Evolutionary conservation across 2,329 filamentous ascomycete genomes (phyloP), one percentile per base, ranked within the genome.

Genomic region (Botryotinia convoluta): DNA sequence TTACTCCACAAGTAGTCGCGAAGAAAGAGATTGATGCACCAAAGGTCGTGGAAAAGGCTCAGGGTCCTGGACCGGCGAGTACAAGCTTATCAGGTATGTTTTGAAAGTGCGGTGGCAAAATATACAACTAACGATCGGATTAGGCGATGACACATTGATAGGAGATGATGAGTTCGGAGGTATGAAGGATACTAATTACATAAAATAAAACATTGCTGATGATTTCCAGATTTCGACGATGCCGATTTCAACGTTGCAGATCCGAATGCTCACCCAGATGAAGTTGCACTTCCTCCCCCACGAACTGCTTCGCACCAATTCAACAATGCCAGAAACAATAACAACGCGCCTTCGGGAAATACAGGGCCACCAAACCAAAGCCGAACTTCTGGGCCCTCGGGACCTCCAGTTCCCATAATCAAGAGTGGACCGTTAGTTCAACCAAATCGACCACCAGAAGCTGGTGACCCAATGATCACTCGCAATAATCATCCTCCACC

Each of bases 231-330:
- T 74, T 91, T 94, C 79, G 92, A 94, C 78, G 91, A 93, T 82
- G 91, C 88, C 69, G 92, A 94, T 81, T 94, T 95, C 79, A 90
- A 88, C 67, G 90, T 92, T 12, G 87, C 92, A 65, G 81, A 82
- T 75, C 87, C 93, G 61, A 77, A 81, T 68, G 91, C 87, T 32
- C 91, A 94, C 78, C 92, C 92, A 6, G 93, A 96, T 80, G 93
- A 95, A 80, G 86, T 95, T n/a, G 83, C 87, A 44, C 82, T 95
- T 20, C 83, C 86, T 12, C 81, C 81, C n/a, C 72, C 77, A 42
- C 57, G 75, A 45, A 71, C 62, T 29, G 60, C 76, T 45, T 77
- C 77, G 29, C 73, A 72, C n/a, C 72, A 77, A 61, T 76, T 77
- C 42, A 78, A 75, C 39, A 71, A 71, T 65, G 37, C 62, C 65